Percentiles rank a stretch among this genome's conserved stretches.
Conservation (phyloP, 2,329 filamentous ascomycete genomes). For the Cryphonectria radicalis region DNA sequence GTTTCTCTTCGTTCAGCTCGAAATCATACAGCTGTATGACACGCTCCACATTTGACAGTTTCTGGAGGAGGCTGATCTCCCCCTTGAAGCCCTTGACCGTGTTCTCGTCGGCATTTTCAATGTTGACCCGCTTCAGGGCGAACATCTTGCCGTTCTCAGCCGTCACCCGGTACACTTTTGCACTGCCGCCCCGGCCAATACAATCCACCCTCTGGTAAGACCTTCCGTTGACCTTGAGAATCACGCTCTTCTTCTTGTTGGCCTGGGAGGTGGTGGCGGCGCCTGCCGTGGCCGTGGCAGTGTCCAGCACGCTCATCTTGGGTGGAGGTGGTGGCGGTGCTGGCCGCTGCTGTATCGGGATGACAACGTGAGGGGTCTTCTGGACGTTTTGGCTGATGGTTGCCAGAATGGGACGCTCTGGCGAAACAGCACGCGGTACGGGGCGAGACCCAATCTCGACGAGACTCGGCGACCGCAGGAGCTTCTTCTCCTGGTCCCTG, state of each 20-base stretch:
- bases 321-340: conserved; percentile 78
- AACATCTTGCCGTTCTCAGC: conserved; percentile 96
- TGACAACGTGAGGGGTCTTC: conserved; percentile 58
- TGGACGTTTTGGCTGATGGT: conserved; percentile 55
- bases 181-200: conserved; percentile 89
- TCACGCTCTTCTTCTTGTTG: conserved; percentile 73
- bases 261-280: conserved; percentile 75
- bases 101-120: conserved; percentile 85
- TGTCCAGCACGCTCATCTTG: conserved; percentile 96
- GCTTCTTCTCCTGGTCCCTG: conserved; percentile 57
- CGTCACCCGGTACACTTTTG: conserved; percentile 94
- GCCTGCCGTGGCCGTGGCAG: conserved; percentile 82
- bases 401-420: conserved; percentile 60
- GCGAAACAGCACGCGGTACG: conserved; percentile 47
- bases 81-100: conserved; percentile 89
- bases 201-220: conserved; percentile 88
- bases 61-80: conserved; percentile 89
- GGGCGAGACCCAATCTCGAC: conserved; percentile 46
- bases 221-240: conserved; percentile 88
- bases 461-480: conserved; percentile 52
- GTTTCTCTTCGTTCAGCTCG: conserved; percentile 91
- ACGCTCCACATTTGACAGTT: conserved; percentile 80
- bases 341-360: conserved; percentile 57
- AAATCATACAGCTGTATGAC: conserved; percentile 91
- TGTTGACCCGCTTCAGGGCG: conserved; percentile 88